Base-by-base conservation (phyloP, 2,329 filamentous ascomycete genomes). In the Fusarium torulosum region DNA sequence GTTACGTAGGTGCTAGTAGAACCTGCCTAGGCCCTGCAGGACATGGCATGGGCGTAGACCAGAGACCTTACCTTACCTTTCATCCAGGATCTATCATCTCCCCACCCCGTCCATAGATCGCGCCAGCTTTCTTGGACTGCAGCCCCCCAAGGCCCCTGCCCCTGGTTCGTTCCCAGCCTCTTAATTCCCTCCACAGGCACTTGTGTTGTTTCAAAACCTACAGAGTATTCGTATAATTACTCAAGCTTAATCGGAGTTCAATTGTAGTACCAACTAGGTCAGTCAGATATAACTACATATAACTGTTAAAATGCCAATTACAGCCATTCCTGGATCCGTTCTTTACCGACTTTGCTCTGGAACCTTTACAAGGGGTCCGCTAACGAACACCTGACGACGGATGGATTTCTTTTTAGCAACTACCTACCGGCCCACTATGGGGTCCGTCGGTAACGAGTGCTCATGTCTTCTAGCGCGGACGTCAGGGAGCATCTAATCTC, bases 71-170 rank as follows among this genome's bases (percentile, higher is more conserved):
- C 15, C 15, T 11, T 35, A n/a, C 17, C 33, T 37, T n/a, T 37
- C 17, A 37, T n/a, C 33, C 35, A 63, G 59, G 60, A 69, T 61
- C 71, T 66, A 59, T 58, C 57, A 71, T 73, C 63, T 73, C 65
- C 63, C 71, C 71, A 73, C 70, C 70, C 54, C 35, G 17, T n/a
- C 17, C 50, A 70, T 35, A 73, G 71, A 73, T 73, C 69, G 71
- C 71, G 63, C 71, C 69, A 72, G 58, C 53, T 50, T 63, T 60
- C 50, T 47, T 61, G 33, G 62, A 50, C 63, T 62, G 44, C 38
- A 42, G 53, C 44, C 53, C 53, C 53, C 47, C 38, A 10, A 58
- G n/a, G 37, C 49, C 44, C 49, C 53, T 50, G 38, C 45, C 61
- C 66, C 66, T 65, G 47, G 44, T 33, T 46, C 42, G 31, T 33